These are phyloP conservation scores for Arthonia radiata DNA, from an alignment of 495 filamentous ascomycete genomes.

Conservation along the genomic window DNA sequence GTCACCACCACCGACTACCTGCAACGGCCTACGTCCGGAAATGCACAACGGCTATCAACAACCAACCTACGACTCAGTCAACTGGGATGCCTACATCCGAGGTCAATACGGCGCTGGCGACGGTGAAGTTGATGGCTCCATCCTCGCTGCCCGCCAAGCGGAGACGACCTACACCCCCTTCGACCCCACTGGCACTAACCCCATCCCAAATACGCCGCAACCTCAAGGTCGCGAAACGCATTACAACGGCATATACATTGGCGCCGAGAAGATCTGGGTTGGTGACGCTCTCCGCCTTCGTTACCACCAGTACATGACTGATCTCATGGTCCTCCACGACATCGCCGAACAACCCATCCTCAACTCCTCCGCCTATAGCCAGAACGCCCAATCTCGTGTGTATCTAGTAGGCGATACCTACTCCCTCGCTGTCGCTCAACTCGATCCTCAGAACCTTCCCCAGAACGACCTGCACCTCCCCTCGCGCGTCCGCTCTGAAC, in stretches of 20 bases:
- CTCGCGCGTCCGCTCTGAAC: conserved; percentile 18
- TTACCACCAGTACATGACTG: conserved; percentile 13
- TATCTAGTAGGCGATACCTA: conserved; percentile 23
- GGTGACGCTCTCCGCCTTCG: conserved; percentile 29
- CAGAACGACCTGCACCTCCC: conserved; percentile 8
- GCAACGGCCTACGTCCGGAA: conserved; percentile 6
- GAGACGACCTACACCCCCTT: conserved; percentile 31
- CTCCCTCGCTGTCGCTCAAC: conserved; percentile 14
- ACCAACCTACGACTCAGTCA: conserved; percentile 21
- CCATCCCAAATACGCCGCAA: conserved; percentile 12
- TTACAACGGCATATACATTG: conserved; percentile 35
- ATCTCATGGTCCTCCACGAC: conserved; percentile 25
- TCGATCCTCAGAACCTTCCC: conserved; percentile 9
- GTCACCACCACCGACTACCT: conserved; percentile 23
- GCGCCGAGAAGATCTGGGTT: conserved; percentile 35
- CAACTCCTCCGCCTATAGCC: conserved; percentile 5
- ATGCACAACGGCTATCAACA: conserved; percentile 9
- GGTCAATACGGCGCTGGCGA: conserved; percentile 20
- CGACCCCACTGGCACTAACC: conserved; percentile 17
- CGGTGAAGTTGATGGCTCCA: conserved; percentile 32
- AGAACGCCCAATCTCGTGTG: conserved; percentile 3
- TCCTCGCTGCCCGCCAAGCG: conserved; percentile 30
- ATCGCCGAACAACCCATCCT: conserved; percentile 14
- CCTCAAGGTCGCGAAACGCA: conserved; percentile 11
- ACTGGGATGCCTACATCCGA: conserved; percentile 22